phyloP scores from a whole-genome alignment of 1,284 basidiomycete species.

The Cutaneotrichosporon cavernicola region DNA sequence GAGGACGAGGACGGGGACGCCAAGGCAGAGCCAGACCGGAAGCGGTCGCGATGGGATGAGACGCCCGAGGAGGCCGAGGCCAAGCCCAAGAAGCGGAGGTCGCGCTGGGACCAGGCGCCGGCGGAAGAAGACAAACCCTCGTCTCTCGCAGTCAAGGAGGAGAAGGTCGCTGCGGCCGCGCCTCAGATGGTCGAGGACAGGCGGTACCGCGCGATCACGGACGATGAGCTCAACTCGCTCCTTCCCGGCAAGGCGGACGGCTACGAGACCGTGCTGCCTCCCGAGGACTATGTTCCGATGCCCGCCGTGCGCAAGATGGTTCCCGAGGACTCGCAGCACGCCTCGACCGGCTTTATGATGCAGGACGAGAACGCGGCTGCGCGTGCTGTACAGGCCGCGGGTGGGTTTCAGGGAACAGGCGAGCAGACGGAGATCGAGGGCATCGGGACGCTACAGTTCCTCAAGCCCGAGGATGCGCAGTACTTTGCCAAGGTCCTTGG shows the following conservation, averaged over 20 bases:
- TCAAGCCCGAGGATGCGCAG: slow-evolving; percentile 96
- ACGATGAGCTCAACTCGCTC: slow-evolving; percentile 91
- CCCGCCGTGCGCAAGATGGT: slow-evolving; percentile 58
- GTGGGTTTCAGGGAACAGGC: slow-evolving; percentile 76
- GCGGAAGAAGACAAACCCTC: slow-evolving; percentile 12
- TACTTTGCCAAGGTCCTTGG: slow-evolving; percentile 97
- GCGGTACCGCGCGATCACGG: slow-evolving; percentile 88
- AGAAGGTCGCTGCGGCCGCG: slow-evolving; percentile 18
- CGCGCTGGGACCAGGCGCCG: slow-evolving; percentile 53
- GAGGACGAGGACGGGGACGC: slow-evolving; percentile 45
- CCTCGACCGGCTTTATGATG: slow-evolving; percentile 80
- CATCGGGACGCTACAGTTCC: slow-evolving; percentile 93
- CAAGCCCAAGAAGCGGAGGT: slow-evolving; percentile 77
- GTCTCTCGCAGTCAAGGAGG: slow-evolving; percentile 30
- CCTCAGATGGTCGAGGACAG: slow-evolving; percentile 81
- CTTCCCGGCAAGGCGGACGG: slow-evolving; percentile 73
- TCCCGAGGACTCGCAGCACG: slow-evolving; percentile 59
- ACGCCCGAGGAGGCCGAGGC: slow-evolving; percentile 59
- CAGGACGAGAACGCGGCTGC: slow-evolving; percentile 90
- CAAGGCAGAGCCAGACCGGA: slow-evolving; percentile 51
- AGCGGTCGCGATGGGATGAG: slow-evolving; percentile 93
- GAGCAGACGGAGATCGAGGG: slow-evolving; percentile 98
- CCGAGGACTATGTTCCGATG: slow-evolving; percentile 82
- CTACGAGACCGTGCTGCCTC: slow-evolving; percentile 88
- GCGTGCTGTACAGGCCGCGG: slow-evolving; percentile 78